Percentiles rank a stretch among this genome's conserved stretches.
phyloP scores from a whole-genome alignment of 225 moss, liverwort and hornwort species.

The Physcomitrellopsis africana region DNA sequence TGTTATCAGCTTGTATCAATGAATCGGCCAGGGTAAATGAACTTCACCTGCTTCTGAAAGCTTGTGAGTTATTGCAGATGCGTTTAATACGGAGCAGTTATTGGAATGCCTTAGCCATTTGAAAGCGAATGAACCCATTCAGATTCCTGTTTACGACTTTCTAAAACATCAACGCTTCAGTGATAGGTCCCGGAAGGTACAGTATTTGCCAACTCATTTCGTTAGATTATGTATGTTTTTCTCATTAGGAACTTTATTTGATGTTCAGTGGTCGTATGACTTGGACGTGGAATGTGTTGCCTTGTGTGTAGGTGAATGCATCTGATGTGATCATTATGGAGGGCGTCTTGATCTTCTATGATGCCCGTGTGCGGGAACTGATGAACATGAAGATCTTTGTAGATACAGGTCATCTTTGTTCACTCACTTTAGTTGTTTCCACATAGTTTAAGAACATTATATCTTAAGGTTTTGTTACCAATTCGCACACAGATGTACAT shows the following conservation, averaged over 20 bases:
- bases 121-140: conserved; percentile 71
- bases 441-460: too few species aligned
- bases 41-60: conserved; percentile 24
- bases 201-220: not conserved
- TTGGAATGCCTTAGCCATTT: conserved; percentile 80
- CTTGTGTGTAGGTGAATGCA: conserved; percentile 66
- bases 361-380: conserved; percentile 78
- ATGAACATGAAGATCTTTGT: conserved; percentile 99
- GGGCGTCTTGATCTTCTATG: conserved; percentile 91
- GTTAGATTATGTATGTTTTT: conserved; percentile 4
- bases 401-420: conserved; percentile 67
- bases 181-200: conserved; percentile 72
- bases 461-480: not conserved
- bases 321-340: conserved; percentile 98
- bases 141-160: conserved; percentile 91
- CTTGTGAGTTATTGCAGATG: conserved; percentile 45
- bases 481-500: not conserved
- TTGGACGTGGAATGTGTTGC: conserved; percentile 3
- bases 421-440: conserved; percentile 19
- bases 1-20: not conserved
- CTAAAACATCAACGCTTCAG: conserved; percentile 81
- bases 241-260: conserved; percentile 8
- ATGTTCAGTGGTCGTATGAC: conserved; percentile 6
- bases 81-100: conserved; percentile 96
- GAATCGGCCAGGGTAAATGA: conserved; percentile 1